Evolutionary conservation across 2,329 filamentous ascomycete species (phyloP), one percentile per base, ranked within the genome.

Genomic region (Knoxdaviesia proteae): DNA sequence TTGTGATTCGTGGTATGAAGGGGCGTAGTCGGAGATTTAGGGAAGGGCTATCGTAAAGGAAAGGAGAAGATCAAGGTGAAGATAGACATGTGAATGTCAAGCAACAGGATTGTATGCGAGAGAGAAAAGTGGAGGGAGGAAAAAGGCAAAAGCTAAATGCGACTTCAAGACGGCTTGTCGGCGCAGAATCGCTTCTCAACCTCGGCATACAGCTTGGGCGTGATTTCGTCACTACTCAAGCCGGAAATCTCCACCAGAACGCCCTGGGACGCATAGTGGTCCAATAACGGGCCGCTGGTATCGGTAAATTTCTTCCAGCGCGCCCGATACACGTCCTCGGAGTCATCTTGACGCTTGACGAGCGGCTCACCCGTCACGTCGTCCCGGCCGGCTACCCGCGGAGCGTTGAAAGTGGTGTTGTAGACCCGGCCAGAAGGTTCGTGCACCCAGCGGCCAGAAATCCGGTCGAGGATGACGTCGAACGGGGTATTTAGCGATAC

Each of bases 191-290:
- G 71, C 54, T 65, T 73, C 61, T 83, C 77, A 57, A 98, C 83
- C 60, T 94, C 86, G 6, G 66, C 61, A 54, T 84, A 82, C 32
- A 98, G 66, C 63, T 86, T 77, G n/a, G 90, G 90, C 43, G 72
- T 87, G 51, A 98, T 98, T 62, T 96, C 90, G 55, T 98, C 84
- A 54, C 86, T 94, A 57, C 77, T 88, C 60, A 87, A 74, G 29
- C 90, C 90, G 51, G 84, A 68, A 4, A 94, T 84, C 47, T 84
- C 83, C 73, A 82, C 84, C 35, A 98, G 62, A 8, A 94, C 77
- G 7, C 84, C 84, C 56, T 80, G 80, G 49, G 73, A 71, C 41
- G 83, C 80, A 55, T 98, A 98, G 60, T 94, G 84, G 50, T 93
- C 81, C 11, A 98, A 65, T 38, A 98, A 63, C 10, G 84, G 81